Percentiles rank a stretch among this genome's conserved stretches.
phyloP scores from a whole-genome alignment of 2,329 filamentous ascomycete species.

The Neospermospora avenae region DNA sequence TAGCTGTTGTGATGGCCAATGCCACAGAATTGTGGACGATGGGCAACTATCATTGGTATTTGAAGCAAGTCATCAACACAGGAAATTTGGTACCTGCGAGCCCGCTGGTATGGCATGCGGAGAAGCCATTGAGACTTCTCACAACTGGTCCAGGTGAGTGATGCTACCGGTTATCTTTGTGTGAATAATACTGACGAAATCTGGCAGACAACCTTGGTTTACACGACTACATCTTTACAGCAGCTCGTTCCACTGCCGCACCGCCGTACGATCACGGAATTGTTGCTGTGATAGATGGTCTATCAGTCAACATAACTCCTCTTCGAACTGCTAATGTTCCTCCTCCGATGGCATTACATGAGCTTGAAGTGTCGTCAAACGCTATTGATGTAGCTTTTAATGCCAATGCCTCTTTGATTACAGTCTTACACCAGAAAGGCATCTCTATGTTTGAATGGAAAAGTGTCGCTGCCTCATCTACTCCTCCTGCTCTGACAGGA shows the following conservation, averaged over 20 bases:
- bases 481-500: constrained; percentile 42
- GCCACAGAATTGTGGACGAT: constrained; percentile 93
- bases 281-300: constrained; percentile 82
- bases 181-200: neutral
- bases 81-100: constrained; percentile 35
- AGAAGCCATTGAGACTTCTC: constrained; percentile 70
- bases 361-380: constrained; percentile 60
- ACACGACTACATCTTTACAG: constrained; percentile 65
- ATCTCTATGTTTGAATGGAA: constrained; percentile 71
- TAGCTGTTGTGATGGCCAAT: constrained; percentile 74
- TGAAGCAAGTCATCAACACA: constrained; percentile 80
- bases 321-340: constrained; percentile 81
- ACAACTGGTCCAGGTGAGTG: constrained; percentile 49
- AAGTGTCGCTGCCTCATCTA: constrained; percentile 51
- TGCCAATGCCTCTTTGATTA: constrained; percentile 60
- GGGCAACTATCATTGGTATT: constrained; percentile 96
- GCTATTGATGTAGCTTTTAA: constrained; percentile 74
- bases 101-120: constrained; percentile 70
- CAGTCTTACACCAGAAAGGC: constrained; percentile 64
- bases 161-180: neutral
- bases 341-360: constrained; percentile 86
- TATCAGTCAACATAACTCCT: constrained; percentile 76
- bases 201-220: constrained; percentile 48
- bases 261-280: constrained; percentile 75
- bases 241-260: constrained; percentile 64